A percentile compares a stretch with the other conserved stretches of the same genome.
These are phyloP conservation scores for Boletus coccyginus DNA, from an alignment of 768 basidiomycete genomes.

Conservation along the genomic window DNA sequence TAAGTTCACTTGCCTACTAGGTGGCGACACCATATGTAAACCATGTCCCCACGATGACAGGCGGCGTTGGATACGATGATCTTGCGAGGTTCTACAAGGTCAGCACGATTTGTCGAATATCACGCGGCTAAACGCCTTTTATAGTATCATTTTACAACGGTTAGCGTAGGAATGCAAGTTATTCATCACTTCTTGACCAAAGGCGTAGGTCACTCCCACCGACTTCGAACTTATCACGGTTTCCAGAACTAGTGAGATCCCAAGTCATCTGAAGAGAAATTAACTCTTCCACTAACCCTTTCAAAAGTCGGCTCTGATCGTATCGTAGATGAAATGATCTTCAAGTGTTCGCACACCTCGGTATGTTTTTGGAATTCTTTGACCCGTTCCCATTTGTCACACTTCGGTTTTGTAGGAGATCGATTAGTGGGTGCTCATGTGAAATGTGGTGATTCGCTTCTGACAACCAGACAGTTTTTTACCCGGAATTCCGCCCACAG, in stretches of 20 bases:
- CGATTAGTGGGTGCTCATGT: conserved; percentile 34
- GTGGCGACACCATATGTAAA: conserved; percentile 43
- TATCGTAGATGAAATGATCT: conserved; percentile 48
- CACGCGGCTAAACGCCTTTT: not conserved
- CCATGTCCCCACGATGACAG: conserved; percentile 45
- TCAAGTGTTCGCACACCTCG: conserved; percentile 40
- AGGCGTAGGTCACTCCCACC: conserved; percentile 36
- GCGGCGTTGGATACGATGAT: conserved; percentile 42
- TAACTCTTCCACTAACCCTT: not conserved
- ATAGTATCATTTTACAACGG: conserved; percentile 40
- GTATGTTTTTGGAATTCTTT: conserved; percentile 14
- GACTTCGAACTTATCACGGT: conserved; percentile 41
- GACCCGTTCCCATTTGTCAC: not conserved
- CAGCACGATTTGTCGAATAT: not conserved
- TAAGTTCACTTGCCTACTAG: conserved; percentile 20
- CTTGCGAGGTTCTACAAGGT: conserved; percentile 47
- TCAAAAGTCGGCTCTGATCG: conserved; percentile 39
- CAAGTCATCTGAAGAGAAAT: not conserved
- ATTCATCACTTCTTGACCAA: conserved; percentile 1
- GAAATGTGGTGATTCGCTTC: not conserved
- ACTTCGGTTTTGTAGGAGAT: conserved; percentile 33
- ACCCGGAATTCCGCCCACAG: conserved; percentile 36
- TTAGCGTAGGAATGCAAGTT: conserved; percentile 6
- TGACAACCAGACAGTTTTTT: conserved; percentile 22
- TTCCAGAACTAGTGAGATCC: conserved; percentile 37